These are phyloP conservation scores for Trichoderma lentiforme DNA, from an alignment of 2,329 filamentous ascomycete genomes.

Conservation along the genomic window DNA sequence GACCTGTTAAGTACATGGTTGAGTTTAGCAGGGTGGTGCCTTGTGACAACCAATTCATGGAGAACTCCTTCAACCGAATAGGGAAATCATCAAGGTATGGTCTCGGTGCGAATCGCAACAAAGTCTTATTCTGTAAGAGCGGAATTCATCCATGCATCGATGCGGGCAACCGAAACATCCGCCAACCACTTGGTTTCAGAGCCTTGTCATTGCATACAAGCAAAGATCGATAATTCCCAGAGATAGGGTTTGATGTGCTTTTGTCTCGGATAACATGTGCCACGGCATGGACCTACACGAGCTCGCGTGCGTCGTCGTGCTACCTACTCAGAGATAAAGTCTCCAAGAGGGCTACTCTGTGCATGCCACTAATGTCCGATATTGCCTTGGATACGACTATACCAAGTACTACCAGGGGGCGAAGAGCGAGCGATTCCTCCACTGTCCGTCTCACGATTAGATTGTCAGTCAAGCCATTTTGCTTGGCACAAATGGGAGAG, in stretches of 20 bases:
- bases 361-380: slow-evolving; percentile 1
- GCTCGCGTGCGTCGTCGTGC: slow-evolving; percentile 17
- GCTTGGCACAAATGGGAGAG: not conserved
- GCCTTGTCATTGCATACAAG: not conserved
- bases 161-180: slow-evolving; percentile 15
- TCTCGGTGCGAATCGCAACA: not conserved
- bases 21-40: not conserved
- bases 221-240: slow-evolving; percentile 1
- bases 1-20: not conserved
- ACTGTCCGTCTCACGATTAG: not conserved
- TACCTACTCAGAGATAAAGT: slow-evolving; percentile 4
- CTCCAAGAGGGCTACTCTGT: not conserved
- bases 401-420: not conserved
- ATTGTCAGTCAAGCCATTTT: not conserved
- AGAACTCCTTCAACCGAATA: not conserved
- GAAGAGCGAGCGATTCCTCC: not conserved
- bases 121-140: not conserved
- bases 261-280: slow-evolving; percentile 19
- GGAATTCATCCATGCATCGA: not conserved
- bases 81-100: not conserved
- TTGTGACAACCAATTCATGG: not conserved
- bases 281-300: slow-evolving; percentile 18
- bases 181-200: slow-evolving; percentile 18
- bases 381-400: not conserved
- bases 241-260: slow-evolving; percentile 19